Percentiles rank a stretch among this genome's conserved stretches.
Evolutionary conservation across 352 stramenopile species (phyloP).

Genomic region (Pythium inflatum): DNA sequence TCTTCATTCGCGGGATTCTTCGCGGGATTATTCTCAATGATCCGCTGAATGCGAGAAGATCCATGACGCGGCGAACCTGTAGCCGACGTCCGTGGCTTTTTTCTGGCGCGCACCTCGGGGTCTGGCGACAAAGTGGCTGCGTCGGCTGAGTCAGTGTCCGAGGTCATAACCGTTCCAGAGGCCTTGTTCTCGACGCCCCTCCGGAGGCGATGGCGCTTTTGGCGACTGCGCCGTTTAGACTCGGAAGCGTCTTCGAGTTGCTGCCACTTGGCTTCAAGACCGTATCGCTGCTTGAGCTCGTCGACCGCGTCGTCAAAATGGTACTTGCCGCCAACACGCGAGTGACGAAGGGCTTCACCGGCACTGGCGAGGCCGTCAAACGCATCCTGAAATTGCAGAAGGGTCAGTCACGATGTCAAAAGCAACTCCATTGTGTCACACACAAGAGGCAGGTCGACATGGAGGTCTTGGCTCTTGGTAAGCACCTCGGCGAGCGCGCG

Average conservation of each 20-base stretch:
- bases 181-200: slow-evolving; percentile 16
- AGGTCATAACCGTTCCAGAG: neutral
- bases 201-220: slow-evolving; percentile 30
- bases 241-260: slow-evolving; percentile 48
- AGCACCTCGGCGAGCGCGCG: slow-evolving; percentile 63
- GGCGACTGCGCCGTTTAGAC: slow-evolving; percentile 41
- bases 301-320: slow-evolving; percentile 54
- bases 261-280: slow-evolving; percentile 56
- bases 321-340: slow-evolving; percentile 31
- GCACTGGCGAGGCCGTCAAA: slow-evolving; percentile 28
- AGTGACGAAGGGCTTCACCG: slow-evolving; percentile 30
- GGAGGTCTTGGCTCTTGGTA: slow-evolving; percentile 56
- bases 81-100: neutral
- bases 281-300: slow-evolving; percentile 59
- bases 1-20: slow-evolving; percentile 44
- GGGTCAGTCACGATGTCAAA: too few relatives aligned
- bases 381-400: slow-evolving; percentile 19
- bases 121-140: neutral
- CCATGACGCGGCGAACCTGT: neutral
- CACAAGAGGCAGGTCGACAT: slow-evolving; percentile 55
- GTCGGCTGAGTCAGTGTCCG: neutral
- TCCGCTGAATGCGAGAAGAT: slow-evolving; percentile 29
- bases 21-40: slow-evolving; percentile 45
- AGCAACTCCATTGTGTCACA: neutral
- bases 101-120: neutral